Base-by-base conservation (phyloP, 1,139 yeast species). In the Groenewaldozyma auringiensis region DNA sequence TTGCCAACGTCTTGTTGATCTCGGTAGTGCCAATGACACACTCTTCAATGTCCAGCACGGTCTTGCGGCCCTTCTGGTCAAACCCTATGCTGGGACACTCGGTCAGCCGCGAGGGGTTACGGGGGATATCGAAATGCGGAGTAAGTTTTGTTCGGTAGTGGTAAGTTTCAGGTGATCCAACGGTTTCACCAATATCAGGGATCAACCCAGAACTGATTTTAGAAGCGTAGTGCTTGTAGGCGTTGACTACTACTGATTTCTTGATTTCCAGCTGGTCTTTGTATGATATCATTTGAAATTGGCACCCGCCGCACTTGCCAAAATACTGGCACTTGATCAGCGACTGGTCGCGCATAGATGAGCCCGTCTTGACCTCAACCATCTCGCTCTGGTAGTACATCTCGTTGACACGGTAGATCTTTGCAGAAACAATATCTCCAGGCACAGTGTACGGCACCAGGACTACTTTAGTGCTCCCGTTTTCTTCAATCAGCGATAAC, bases 81-180 rank as follows among this genome's bases (percentile, higher is more conserved):
- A 89, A 92, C 0, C 98, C 98, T 47, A 92, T 71, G 17, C 84
- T 78, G 18, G 96, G 95, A 40, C 76, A 67, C 34, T 63, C 62
- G 32, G 70, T 60, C 44, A 64, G 52, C 43, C 63, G 48, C 35
- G 63, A 62, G 44, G 69, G 70, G 53, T 76, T 71, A n/a, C 95
- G 94, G 37, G 87, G 69, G 21, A 39, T 37, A 60, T 87, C 92
- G 66, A 89, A 92, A 68, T 92, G 98, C 3, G 98, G 98, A 0
- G 98, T 92, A 44, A 92, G 73, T 60, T 92, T 92, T 0, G 98
- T 92, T 61, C 98, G 72, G 66, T 92, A 92, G 40, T 73, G 72
- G 61, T 75, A 85, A 54, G 81, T 74, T 50, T 79, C 67, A 2
- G 98, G 98, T 2, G 95, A 84, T 3, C 83, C 79, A 40, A 85